These are phyloP conservation scores for Bipolaris zeicola DNA, from an alignment of 2,329 filamentous ascomycete genomes.

Conservation along the genomic window DNA sequence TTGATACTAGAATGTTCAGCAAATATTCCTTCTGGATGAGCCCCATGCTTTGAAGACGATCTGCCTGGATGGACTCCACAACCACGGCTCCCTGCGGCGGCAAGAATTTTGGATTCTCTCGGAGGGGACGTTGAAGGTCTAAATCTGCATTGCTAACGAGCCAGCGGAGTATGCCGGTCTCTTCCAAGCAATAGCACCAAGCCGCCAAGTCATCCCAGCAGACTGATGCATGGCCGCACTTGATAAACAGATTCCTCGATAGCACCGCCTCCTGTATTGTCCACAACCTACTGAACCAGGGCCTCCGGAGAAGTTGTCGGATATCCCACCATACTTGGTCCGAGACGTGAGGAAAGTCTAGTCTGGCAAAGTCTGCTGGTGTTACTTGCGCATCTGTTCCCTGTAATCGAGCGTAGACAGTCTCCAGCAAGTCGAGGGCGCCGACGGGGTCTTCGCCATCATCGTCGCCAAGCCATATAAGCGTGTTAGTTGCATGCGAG, in stretches of 20 bases:
- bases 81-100: conserved; percentile 11
- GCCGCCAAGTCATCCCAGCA: conserved; percentile 30
- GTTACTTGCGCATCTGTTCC: conserved; percentile 19
- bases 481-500: conserved; percentile 30
- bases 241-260: conserved; percentile 22
- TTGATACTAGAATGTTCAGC: conserved; percentile 21
- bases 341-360: conserved; percentile 17
- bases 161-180: conserved; percentile 19
- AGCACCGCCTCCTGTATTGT: conserved; percentile 33
- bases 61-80: conserved; percentile 18
- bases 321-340: conserved; percentile 24
- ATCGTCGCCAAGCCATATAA: conserved; percentile 37
- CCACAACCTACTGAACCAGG: conserved; percentile 34
- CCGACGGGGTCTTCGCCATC: conserved; percentile 17
- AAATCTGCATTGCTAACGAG: conserved; percentile 8
- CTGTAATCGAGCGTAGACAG: conserved; percentile 18
- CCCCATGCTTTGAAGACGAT: conserved; percentile 11
- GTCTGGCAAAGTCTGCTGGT: conserved; percentile 22
- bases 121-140: conserved; percentile 1
- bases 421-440: conserved; percentile 26
- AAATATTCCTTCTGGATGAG: conserved; percentile 10
- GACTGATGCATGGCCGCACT: conserved; percentile 22
- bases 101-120: not conserved
- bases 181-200: conserved; percentile 21
- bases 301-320: conserved; percentile 20